Evolutionary conservation across 768 basidiomycete genomes (phyloP).

Genomic region (Coprinopsis cinerea): DNA sequence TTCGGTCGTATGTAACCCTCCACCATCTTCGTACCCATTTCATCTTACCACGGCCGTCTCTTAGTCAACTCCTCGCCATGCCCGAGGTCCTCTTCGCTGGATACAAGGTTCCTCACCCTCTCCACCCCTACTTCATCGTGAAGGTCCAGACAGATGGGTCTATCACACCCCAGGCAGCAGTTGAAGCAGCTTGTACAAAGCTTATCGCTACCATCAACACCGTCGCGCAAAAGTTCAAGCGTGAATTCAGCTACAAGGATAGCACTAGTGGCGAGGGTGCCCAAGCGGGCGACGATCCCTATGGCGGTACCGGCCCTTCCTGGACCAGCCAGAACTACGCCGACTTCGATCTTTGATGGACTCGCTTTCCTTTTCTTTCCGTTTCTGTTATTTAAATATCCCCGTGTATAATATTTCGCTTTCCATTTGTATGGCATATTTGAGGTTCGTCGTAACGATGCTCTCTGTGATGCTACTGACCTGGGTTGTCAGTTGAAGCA

Average conservation of each 20-base stretch:
- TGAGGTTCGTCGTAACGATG: too few relatives aligned
- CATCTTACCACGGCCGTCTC: neutral
- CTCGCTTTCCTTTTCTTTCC: neutral
- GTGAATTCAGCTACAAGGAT: constrained; percentile 78
- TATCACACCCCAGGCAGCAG: constrained; percentile 71
- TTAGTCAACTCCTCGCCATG: constrained; percentile 85
- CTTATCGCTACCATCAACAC: constrained; percentile 68
- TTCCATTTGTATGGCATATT: neutral
- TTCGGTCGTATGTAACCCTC: constrained; percentile 80
- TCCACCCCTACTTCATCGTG: constrained; percentile 89
- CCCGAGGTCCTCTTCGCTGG: constrained; percentile 91
- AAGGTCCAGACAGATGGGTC: constrained; percentile 94
- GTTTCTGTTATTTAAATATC: neutral
- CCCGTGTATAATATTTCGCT: neutral
- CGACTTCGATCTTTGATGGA: neutral
- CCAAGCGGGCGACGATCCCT: constrained; percentile 38
- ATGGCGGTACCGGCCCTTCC: constrained; percentile 27
- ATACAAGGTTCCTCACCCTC: constrained; percentile 96
- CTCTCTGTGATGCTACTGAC: too few relatives aligned
- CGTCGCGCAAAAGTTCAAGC: constrained; percentile 72
- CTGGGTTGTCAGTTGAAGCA: too few relatives aligned
- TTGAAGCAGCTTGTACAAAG: constrained; percentile 79
- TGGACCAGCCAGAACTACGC: constrained; percentile 4
- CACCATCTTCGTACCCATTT: neutral
- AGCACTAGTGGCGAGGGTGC: constrained; percentile 25